These are phyloP conservation scores for Saccharomycopsis schoenii DNA, from an alignment of 805 yeast species.

Conservation along the genomic window DNA sequence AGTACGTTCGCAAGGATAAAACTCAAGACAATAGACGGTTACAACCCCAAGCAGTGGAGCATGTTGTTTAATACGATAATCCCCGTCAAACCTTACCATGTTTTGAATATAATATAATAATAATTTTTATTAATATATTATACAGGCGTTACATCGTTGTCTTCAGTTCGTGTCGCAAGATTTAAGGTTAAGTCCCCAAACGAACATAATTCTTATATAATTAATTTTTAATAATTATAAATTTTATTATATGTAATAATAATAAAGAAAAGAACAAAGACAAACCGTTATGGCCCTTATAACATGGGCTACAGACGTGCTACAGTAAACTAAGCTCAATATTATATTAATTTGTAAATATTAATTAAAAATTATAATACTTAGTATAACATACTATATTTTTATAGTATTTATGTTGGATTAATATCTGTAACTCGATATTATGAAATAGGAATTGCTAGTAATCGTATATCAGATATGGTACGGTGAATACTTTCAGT, in stretches of 20 bases:
- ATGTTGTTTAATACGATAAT: slow-evolving; percentile 21
- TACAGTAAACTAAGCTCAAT: slow-evolving; percentile 15
- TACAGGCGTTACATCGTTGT: slow-evolving; percentile 20
- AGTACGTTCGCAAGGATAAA: slow-evolving; percentile 19
- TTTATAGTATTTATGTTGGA: slow-evolving; percentile 13
- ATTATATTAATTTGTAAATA: slow-evolving; percentile 11
- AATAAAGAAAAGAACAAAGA: slow-evolving; percentile 16
- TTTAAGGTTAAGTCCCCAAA: slow-evolving; percentile 18
- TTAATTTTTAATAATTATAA: not conserved
- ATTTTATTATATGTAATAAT: not conserved
- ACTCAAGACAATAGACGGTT: slow-evolving; percentile 20
- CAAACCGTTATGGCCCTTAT: slow-evolving; percentile 21
- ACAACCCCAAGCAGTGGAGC: slow-evolving; percentile 20
- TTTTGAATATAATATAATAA: slow-evolving; percentile 6
- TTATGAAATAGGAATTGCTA: slow-evolving; percentile 20
- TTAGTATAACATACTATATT: slow-evolving; percentile 9
- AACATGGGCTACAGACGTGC: slow-evolving; percentile 21
- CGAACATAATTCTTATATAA: slow-evolving; percentile 17
- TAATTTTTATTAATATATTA: not conserved
- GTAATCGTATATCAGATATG: slow-evolving; percentile 19
- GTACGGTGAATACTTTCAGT: slow-evolving; percentile 18
- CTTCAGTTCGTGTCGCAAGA: slow-evolving; percentile 20
- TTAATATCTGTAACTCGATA: slow-evolving; percentile 19
- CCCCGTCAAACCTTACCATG: slow-evolving; percentile 20
- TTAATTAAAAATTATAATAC: slow-evolving; percentile 8